Conservation (phyloP, 2,329 filamentous ascomycete species). For the Oidium heveae region DNA sequence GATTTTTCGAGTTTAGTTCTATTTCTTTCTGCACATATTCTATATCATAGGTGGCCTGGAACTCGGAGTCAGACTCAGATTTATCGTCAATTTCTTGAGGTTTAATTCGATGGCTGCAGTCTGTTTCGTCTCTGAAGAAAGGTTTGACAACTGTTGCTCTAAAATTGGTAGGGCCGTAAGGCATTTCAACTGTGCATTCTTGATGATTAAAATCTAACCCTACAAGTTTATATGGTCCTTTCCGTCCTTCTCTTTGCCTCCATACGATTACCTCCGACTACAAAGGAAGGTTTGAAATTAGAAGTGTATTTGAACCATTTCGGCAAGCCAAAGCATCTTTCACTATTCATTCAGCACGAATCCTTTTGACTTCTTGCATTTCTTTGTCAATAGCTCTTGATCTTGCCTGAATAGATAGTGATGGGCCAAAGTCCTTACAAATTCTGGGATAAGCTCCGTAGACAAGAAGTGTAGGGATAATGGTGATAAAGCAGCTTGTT, state of each 20-base stretch:
- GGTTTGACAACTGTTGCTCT: not conserved
- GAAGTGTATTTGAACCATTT: slow-evolving; percentile 1
- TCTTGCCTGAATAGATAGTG: not conserved
- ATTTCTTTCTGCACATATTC: not conserved
- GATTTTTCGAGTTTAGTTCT: not conserved
- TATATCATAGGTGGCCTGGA: too few relatives aligned
- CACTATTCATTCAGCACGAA: not conserved
- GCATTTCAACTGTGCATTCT: slow-evolving; percentile 1
- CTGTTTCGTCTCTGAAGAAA: not conserved
- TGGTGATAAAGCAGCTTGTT: too few relatives aligned
- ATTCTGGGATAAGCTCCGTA: not conserved
- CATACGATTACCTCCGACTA: slow-evolving; percentile 2
- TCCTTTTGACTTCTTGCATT: not conserved
- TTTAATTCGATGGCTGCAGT: not conserved
- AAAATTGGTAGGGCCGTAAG: not conserved
- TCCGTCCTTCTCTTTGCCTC: slow-evolving; percentile 1
- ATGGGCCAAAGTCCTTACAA: not conserved
- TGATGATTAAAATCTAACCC: not conserved
- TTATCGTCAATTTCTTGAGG: too few relatives aligned
- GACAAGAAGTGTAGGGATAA: not conserved
- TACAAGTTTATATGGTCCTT: not conserved
- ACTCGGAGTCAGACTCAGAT: not conserved
- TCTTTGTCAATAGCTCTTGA: slow-evolving; percentile 1
- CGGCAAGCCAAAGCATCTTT: not conserved
- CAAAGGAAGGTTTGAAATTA: slow-evolving; percentile 1